Percentiles rank a stretch among this genome's conserved stretches.
Evolutionary conservation across 768 basidiomycete genomes (phyloP).

Genomic region (Rhodotorula taiwanensis): DNA sequence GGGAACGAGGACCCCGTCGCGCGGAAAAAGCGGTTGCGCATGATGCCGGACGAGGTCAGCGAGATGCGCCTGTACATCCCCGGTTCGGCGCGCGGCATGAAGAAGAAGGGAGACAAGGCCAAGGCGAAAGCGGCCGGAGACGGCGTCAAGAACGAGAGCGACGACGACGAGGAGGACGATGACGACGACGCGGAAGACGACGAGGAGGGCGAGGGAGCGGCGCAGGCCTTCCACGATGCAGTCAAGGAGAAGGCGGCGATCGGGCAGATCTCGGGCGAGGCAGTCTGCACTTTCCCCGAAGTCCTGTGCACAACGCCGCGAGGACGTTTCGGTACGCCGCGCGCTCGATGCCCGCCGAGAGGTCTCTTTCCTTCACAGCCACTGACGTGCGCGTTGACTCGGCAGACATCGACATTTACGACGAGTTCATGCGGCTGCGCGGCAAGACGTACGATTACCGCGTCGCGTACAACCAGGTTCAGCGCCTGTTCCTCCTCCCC

Average conservation of each 20-base stretch:
- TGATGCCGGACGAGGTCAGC: conserved; percentile 42
- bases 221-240: conserved; percentile 91
- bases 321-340: conserved; percentile 43
- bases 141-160: conserved; percentile 48
- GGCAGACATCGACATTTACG: conserved; percentile 96
- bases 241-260: conserved; percentile 96
- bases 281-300: conserved; percentile 90
- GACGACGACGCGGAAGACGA: conserved; percentile 40
- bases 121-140: conserved; percentile 36
- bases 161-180: conserved; percentile 51
- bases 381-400: conserved; percentile 46
- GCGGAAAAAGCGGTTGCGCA: conserved; percentile 27
- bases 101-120: conserved; percentile 53
- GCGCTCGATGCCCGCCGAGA: neutral
- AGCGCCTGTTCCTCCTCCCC: conserved; percentile 81
- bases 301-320: conserved; percentile 82
- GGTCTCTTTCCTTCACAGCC: neutral
- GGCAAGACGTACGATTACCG: conserved; percentile 99
- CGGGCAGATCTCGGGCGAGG: conserved; percentile 80
- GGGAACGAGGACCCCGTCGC: conserved; percentile 25
- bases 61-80: conserved; percentile 97
- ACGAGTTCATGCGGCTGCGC: conserved; percentile 84
- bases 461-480: conserved; percentile 80
- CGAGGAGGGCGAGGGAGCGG: conserved; percentile 52
- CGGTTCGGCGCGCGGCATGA: conserved; percentile 61